Evolutionary conservation across 75 land plant species (phyloP).

Genomic region (Pseudotsuga menziesii): DNA sequence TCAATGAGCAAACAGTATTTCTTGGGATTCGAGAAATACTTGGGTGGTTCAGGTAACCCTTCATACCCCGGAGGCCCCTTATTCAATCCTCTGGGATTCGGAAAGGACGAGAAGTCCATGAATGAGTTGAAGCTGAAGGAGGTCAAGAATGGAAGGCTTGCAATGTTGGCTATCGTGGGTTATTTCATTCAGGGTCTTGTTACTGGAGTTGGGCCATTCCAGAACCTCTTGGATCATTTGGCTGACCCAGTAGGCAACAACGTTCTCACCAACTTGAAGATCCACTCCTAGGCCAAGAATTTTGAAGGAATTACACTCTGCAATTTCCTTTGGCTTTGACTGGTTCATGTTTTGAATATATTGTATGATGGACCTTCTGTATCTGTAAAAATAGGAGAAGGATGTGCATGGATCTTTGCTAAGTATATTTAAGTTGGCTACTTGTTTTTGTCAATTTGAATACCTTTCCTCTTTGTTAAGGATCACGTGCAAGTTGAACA

Average conservation of each 20-base stretch:
- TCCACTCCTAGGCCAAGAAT: conserved; percentile 30
- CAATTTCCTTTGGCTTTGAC: too few relatives aligned
- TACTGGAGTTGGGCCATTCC: conserved; percentile 88
- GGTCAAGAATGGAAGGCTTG: conserved; percentile 93
- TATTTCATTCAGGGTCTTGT: conserved; percentile 72
- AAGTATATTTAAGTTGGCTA: too few relatives aligned
- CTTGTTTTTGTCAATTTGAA: too few relatives aligned
- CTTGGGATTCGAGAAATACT: conserved; percentile 79
- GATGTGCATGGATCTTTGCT: too few relatives aligned
- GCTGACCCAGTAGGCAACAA: conserved; percentile 93
- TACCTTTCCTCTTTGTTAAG: too few relatives aligned
- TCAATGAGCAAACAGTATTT: conserved; percentile 96
- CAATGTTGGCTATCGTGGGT: conserved; percentile 93
- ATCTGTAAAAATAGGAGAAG: too few relatives aligned
- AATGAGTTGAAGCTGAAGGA: conserved; percentile 89
- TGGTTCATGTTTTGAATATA: too few relatives aligned
- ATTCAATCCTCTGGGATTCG: conserved; percentile 90
- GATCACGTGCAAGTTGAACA: too few relatives aligned
- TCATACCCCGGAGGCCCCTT: conserved; percentile 94
- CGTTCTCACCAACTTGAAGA: conserved; percentile 85
- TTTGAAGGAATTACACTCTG: too few relatives aligned
- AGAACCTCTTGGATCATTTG: conserved; percentile 88
- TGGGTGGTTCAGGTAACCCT: conserved; percentile 90
- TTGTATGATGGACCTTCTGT: too few relatives aligned
- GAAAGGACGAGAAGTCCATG: conserved; percentile 86